phyloP scores from a whole-genome alignment of 2,329 filamentous ascomycete genomes.

The Aspergillus novoparasiticus region DNA sequence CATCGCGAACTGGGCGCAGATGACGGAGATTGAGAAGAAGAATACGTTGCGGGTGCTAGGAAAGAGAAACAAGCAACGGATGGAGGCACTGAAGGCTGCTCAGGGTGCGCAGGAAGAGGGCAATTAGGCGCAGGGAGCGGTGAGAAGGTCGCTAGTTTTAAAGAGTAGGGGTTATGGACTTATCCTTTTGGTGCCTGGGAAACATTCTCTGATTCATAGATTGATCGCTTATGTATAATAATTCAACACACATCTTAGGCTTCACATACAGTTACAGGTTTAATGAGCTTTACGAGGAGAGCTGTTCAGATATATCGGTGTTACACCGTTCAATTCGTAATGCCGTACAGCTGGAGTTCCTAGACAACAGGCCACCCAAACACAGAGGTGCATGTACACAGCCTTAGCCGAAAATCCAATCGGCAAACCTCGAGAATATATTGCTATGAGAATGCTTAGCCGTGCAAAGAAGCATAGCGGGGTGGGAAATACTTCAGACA shows the following conservation, averaged over 20 bases:
- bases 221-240: background rate
- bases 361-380: background rate
- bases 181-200: background rate
- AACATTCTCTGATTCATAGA: background rate
- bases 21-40: constrained; percentile 68
- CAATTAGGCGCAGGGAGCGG: background rate
- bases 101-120: constrained; percentile 6
- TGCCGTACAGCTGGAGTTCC: background rate
- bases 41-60: constrained; percentile 69
- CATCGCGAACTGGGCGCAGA: constrained; percentile 72
- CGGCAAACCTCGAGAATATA: constrained; percentile 20
- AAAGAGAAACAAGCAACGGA: constrained; percentile 67
- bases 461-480: background rate
- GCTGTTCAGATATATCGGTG: background rate
- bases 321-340: background rate
- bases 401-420: constrained; percentile 22
- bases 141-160: background rate
- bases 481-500: background rate
- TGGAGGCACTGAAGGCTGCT: constrained; percentile 56
- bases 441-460: constrained; percentile 26
- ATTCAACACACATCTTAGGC: background rate
- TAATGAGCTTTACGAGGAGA: background rate
- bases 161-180: background rate
- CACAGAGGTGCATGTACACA: background rate
- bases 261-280: background rate